These are phyloP conservation scores for Suillus tomentosus DNA, from an alignment of 768 basidiomycete genomes.

Conservation along the genomic window DNA sequence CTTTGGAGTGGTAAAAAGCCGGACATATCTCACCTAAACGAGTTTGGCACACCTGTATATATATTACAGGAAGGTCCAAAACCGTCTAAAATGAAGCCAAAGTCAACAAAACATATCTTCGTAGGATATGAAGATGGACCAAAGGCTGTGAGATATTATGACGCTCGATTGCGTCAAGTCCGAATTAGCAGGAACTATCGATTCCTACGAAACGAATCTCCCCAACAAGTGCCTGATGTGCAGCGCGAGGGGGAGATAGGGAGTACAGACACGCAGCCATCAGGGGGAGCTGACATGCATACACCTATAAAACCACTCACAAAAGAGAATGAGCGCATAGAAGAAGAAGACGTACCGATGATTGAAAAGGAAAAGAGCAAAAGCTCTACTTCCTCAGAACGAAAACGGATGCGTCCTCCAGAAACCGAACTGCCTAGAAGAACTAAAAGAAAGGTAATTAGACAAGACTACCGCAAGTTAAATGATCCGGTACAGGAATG, in stretches of 20 bases:
- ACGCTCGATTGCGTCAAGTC: background rate
- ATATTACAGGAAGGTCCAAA: conserved; percentile 14
- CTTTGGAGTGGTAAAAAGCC: too few species aligned
- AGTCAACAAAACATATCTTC: conserved; percentile 17
- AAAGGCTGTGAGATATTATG: conserved; percentile 18
- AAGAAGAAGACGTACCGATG: background rate
- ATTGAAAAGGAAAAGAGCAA: background rate
- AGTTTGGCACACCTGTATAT: conserved; percentile 4
- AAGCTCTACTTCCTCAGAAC: background rate
- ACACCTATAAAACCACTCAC: background rate
- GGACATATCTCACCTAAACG: too few species aligned
- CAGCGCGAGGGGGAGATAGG: background rate
- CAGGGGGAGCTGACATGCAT: background rate
- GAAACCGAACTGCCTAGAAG: background rate
- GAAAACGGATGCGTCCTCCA: background rate
- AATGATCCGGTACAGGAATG: background rate
- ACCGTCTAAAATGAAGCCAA: conserved; percentile 16
- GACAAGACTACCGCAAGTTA: background rate
- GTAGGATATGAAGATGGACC: conserved; percentile 17
- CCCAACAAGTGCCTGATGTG: background rate
- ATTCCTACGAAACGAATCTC: background rate
- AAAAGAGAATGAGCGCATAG: background rate
- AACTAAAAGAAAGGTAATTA: conserved; percentile 3
- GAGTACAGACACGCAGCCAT: background rate
- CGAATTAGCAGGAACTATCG: background rate